Base-by-base conservation (phyloP, 2,329 filamentous ascomycete species). In the Trichoderma oligosporum region DNA sequence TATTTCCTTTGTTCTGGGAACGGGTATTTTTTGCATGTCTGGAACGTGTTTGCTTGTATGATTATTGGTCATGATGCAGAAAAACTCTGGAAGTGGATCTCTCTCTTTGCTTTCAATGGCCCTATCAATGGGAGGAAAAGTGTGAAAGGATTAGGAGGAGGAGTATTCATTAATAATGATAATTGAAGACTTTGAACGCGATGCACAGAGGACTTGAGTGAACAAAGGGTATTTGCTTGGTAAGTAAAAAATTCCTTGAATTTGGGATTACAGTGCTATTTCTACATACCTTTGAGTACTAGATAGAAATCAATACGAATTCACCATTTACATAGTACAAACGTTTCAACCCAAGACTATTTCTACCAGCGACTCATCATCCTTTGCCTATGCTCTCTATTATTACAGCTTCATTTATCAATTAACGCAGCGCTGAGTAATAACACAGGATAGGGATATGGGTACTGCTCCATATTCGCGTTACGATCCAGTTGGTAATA, bases 1-100 rank as follows among this genome's bases (percentile, higher is more conserved):
- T n/a, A 20, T 38, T 16, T 38, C 36, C n/a, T 38, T 38, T 38
- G 36, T 38, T 16, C 16, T 38, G 36, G 27, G 9, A 53, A 35
- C 18, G 14, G 49, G 38, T 31, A 16, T 11, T 18, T 41, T 22
- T 11, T 7, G 16, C 41, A 55, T 55, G 52, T 55, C 31, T 31
- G 52, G 52, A 38, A 55, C 52, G 52, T 38, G 41, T 55, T 29
- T 38, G 22, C 11, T 31, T 55, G 22, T 46, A 35, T 12, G 16
- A 25, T 38, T 29, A 46, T 29, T 12, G 16, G 20, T 38, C 25
- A 46, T 29, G 52, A 55, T 20, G 16, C 22, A 16, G 12, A 33
- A 29, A 20, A 29, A 14, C 24, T 55, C 27, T 53, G 24, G 41
- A 35, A 52, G 52, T 38, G 41, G 16, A 55, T 22, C 49, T 44